These are phyloP conservation scores for Nidularia pulvinata DNA, from an alignment of 768 basidiomycete species.

Conservation along the genomic window DNA sequence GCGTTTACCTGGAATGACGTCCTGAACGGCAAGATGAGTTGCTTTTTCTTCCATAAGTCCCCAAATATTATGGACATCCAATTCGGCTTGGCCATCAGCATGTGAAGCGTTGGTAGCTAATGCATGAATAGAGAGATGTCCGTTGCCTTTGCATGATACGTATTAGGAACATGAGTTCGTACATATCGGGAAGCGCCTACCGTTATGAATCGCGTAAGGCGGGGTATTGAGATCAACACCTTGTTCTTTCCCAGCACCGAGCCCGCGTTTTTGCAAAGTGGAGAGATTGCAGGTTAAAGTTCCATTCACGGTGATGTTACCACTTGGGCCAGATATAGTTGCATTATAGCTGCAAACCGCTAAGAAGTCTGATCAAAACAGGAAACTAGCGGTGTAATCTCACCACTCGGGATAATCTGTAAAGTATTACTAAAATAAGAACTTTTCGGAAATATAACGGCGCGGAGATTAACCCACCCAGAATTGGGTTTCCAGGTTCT, in stretches of 20 bases:
- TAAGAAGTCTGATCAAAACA: too few relatives aligned
- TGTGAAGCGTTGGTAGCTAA: constrained; percentile 76
- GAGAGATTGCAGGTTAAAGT: constrained; percentile 45
- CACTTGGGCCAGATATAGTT: constrained; percentile 63
- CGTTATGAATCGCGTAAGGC: constrained; percentile 74
- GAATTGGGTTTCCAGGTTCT: constrained; percentile 46
- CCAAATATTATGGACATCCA: constrained; percentile 73
- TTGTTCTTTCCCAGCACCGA: constrained; percentile 48
- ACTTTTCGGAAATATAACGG: background rate
- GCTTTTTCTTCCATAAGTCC: constrained; percentile 72
- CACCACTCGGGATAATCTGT: constrained; percentile 71
- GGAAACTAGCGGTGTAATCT: background rate
- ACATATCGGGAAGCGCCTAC: constrained; percentile 23
- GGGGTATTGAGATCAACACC: constrained; percentile 54
- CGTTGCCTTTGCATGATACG: constrained; percentile 32
- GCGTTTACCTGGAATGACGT: constrained; percentile 54
- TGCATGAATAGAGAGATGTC: constrained; percentile 50
- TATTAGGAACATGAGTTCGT: too few relatives aligned
- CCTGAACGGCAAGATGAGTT: constrained; percentile 56
- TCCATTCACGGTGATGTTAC: constrained; percentile 75
- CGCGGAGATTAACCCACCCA: constrained; percentile 16
- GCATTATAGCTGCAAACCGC: constrained; percentile 51
- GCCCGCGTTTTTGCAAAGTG: constrained; percentile 34
- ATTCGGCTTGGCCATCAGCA: constrained; percentile 55
- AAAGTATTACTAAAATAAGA: background rate